These are phyloP conservation scores for Carex myosuroides DNA, from an alignment of 176 grass and related monocot genomes.

Conservation along the genomic window DNA sequence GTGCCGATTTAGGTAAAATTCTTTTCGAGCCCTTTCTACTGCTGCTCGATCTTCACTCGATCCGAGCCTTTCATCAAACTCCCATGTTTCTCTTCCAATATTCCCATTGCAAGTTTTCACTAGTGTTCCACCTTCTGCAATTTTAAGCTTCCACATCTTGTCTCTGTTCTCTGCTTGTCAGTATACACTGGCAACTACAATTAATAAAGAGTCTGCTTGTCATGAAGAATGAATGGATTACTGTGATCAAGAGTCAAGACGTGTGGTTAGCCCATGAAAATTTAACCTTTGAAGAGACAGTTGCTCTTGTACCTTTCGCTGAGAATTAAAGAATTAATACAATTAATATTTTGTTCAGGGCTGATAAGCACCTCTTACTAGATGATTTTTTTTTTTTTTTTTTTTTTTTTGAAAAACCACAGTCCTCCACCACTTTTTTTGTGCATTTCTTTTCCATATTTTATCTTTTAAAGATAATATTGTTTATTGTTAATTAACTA, in stretches of 20 bases:
- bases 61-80: slow-evolving; percentile 41
- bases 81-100: slow-evolving; percentile 64
- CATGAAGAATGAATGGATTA: background rate
- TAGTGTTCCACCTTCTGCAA: slow-evolving; percentile 36
- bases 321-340: background rate
- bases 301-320: background rate
- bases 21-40: slow-evolving; percentile 30
- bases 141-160: slow-evolving; percentile 71
- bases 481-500: too few relatives aligned
- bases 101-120: slow-evolving; percentile 36
- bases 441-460: too few relatives aligned
- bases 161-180: background rate
- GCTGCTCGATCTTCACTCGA: slow-evolving; percentile 38
- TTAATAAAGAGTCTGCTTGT: too few relatives aligned
- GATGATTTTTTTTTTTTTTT: too few relatives aligned
- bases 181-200: too few relatives aligned
- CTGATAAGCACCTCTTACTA: too few relatives aligned
- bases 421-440: too few relatives aligned
- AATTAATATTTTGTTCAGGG: too few relatives aligned
- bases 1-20: slow-evolving; percentile 46
- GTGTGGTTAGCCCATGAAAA: background rate
- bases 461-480: too few relatives aligned
- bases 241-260: background rate
- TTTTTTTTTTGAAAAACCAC: too few relatives aligned
- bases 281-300: background rate